Evolutionary conservation across 306 rosid genomes (phyloP).

Genomic region (Neltuma alba): DNA sequence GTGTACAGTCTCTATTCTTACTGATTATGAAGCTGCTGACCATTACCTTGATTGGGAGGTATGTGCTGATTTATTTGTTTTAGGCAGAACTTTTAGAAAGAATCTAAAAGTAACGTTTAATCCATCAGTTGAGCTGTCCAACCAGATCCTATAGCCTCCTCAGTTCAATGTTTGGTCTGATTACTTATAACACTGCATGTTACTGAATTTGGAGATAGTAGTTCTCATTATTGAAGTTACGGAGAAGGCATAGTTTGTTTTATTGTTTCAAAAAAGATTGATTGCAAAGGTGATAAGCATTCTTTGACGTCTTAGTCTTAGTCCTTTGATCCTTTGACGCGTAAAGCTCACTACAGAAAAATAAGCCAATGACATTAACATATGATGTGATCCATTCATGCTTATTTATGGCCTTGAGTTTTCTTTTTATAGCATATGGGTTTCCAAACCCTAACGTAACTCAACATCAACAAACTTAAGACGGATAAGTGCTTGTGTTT

Average conservation of each 20-base stretch:
- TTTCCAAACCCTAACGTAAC: not conserved
- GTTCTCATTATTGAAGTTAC: not conserved
- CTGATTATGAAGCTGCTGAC: conserved; percentile 82
- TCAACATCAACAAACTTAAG: not conserved
- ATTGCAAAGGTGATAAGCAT: not conserved
- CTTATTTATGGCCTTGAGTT: not conserved
- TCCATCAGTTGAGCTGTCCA: not conserved
- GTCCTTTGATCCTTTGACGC: conserved; percentile 1
- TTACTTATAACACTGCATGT: not conserved
- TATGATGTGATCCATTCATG: not conserved
- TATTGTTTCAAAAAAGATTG: not conserved
- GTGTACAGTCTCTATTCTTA: conserved; percentile 96
- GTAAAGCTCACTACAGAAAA: not conserved
- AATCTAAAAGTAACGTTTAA: conserved; percentile 2
- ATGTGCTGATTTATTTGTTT: conserved; percentile 37
- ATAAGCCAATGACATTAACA: not conserved
- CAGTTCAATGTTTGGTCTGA: not conserved
- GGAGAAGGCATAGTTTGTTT: not conserved
- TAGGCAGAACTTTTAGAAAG: not conserved
- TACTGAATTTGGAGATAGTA: conserved; percentile 2
- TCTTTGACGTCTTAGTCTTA: not conserved
- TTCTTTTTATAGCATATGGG: too few relatives aligned
- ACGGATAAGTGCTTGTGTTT: not conserved
- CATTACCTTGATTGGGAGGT: conserved; percentile 98
- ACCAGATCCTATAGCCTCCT: not conserved